Base-by-base conservation (phyloP, 331 rosid genomes). In the Arachis monticola region DNA sequence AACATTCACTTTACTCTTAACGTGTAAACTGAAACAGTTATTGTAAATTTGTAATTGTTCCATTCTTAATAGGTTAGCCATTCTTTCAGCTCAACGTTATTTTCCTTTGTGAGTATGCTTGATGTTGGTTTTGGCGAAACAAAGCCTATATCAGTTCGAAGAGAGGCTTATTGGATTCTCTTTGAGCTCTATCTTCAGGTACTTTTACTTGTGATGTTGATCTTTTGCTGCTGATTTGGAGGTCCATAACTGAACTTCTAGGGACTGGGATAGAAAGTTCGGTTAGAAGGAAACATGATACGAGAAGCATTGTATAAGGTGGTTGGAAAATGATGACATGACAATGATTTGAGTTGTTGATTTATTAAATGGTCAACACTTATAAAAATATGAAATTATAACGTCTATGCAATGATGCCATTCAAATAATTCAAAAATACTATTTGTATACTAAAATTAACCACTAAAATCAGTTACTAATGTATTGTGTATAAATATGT, bases 41-140 rank as follows among this genome's bases (percentile, higher is more conserved):
- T 41, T 67, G 59, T 61, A 51, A 60, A 35, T 55, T 41, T 67
- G 59, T 61, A 51, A 60, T 47, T 55, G 35, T 30, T 59, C 9
- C 30, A 76, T 10, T 58, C 52, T 42, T 52, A 41, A 52, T 52
- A 3, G 71, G 53, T 50, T 35, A 77, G n/a, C 58, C 46, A 77
- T 76, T 67, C 64, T 50, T 66, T 76, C 3, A 3, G 6, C 27
- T 1, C 1, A 13, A 65, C 17, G 64, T 30, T 63, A 27, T 27
- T 74, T 51, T 74, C 56, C 22, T 41, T 10, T 70, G 17, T 8
- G 50, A 53, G 44, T 48, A 5, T 52, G 31, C 62, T 40, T 44
- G 40, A 64, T 10, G n/a, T 65, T 45, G 53, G 55, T 65, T 65
- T 67, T 50, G 72, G 10, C 2, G 4, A 7, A 46, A 10, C 50